Evolutionary conservation across 1,284 basidiomycete species (phyloP).

Genomic region (Microbotryomycetes sp.): DNA sequence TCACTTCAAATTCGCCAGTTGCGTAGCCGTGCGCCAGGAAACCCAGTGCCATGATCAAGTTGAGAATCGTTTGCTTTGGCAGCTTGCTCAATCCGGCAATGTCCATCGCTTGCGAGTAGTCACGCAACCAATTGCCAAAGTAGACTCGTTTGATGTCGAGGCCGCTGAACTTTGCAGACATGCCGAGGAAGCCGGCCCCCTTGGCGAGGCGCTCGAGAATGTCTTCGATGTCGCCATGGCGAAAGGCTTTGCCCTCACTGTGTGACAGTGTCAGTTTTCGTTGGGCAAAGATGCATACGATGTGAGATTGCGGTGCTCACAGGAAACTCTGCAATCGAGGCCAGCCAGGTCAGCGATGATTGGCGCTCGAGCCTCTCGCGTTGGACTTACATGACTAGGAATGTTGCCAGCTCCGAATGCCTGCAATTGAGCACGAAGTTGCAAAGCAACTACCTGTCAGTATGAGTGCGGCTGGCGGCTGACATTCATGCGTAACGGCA

Average conservation of each 20-base stretch:
- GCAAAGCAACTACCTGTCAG: no score
- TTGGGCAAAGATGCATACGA: not conserved
- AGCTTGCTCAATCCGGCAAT: constrained; percentile 54
- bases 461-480: no score
- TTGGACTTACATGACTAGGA: constrained; percentile 5
- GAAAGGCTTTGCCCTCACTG: constrained; percentile 30
- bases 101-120: constrained; percentile 79
- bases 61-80: constrained; percentile 62
- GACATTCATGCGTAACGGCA: no score
- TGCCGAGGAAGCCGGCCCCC: constrained; percentile 34
- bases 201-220: constrained; percentile 31
- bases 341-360: not conserved
- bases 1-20: constrained; percentile 73
- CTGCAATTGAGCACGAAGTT: no score
- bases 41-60: constrained; percentile 81
- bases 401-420: constrained; percentile 36
- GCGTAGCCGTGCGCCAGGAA: constrained; percentile 66
- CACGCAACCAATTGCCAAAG: constrained; percentile 59
- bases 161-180: constrained; percentile 35
- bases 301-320: not conserved
- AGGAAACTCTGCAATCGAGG: not conserved
- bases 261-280: not conserved
- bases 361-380: no score
- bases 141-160: constrained; percentile 38
- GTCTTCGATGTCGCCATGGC: constrained; percentile 29